Evolutionary conservation across 768 basidiomycete genomes (phyloP).

Genomic region (Kockovaella imperatae): DNA sequence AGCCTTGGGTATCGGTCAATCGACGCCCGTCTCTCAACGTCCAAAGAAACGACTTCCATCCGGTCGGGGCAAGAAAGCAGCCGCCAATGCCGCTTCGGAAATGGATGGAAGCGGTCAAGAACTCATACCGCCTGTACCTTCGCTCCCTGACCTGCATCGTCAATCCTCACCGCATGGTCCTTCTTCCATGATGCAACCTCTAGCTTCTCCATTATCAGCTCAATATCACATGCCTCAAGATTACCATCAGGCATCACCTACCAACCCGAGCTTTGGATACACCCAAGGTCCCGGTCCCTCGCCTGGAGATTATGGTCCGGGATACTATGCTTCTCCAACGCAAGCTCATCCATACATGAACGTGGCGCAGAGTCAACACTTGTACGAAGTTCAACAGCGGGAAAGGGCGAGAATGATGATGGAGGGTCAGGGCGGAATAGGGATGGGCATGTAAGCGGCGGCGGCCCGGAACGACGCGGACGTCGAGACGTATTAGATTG

Average conservation of each 20-base stretch:
- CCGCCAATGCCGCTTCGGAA: constrained; percentile 7
- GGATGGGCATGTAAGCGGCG: constrained; percentile 13
- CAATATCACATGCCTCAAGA: constrained; percentile 21
- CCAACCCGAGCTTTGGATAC: constrained; percentile 10
- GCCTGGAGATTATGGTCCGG: constrained; percentile 8
- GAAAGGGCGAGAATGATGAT: constrained; percentile 8
- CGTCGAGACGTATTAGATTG: no score
- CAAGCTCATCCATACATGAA: constrained; percentile 8
- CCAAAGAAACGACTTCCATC: constrained; percentile 34
- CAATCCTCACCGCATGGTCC: constrained; percentile 24
- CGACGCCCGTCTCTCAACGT: constrained; percentile 22
- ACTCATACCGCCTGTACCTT: constrained; percentile 35
- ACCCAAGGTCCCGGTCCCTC: constrained; percentile 1
- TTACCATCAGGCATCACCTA: constrained; percentile 9
- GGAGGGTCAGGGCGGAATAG: constrained; percentile 3
- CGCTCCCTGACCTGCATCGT: constrained; percentile 37
- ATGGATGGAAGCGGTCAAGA: constrained; percentile 7
- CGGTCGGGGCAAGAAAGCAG: constrained; percentile 21
- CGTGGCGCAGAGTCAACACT: constrained; percentile 18
- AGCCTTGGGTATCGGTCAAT: constrained; percentile 19
- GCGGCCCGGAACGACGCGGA: no score
- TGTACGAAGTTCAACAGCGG: constrained; percentile 19
- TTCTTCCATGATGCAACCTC: constrained; percentile 6
- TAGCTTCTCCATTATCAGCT: constrained; percentile 27
- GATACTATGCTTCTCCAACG: constrained; percentile 14